phyloP scores from a whole-genome alignment of 1,139 yeast genomes.

The Saccharomyces hybrid region DNA sequence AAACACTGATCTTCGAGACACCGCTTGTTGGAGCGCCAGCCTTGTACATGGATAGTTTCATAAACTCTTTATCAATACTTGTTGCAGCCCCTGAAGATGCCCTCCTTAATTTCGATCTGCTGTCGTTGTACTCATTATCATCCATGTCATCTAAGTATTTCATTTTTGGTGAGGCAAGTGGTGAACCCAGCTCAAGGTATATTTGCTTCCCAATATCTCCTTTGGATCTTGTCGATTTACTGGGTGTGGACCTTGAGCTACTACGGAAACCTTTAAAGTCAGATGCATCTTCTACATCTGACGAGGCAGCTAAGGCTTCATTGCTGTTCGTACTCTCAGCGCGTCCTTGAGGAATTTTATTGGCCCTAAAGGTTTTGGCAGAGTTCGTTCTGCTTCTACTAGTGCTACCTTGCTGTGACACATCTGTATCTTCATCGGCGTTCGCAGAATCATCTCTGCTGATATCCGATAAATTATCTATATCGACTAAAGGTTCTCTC shows the following conservation, averaged over 20 bases:
- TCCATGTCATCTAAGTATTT: conserved; percentile 1
- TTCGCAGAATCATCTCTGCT: conserved; percentile 26
- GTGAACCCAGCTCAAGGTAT: conserved; percentile 30
- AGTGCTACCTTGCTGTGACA: background rate
- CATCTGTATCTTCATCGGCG: conserved; percentile 11
- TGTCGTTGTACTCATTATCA: background rate
- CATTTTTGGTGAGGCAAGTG: conserved; percentile 26
- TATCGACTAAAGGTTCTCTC: conserved; percentile 70
- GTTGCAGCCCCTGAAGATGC: conserved; percentile 5
- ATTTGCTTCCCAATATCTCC: conserved; percentile 26
- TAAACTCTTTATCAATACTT: conserved; percentile 8
- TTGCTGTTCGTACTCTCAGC: background rate
- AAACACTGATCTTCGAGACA: conserved; percentile 21
- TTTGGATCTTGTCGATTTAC: conserved; percentile 5
- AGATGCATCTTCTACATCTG: conserved; percentile 2
- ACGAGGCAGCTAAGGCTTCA: background rate
- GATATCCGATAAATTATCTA: conserved; percentile 36
- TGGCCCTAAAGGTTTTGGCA: background rate
- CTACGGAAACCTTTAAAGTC: conserved; percentile 3
- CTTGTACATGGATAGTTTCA: conserved; percentile 11
- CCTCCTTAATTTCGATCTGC: background rate
- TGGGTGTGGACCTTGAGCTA: conserved; percentile 2
- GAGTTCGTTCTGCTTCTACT: background rate
- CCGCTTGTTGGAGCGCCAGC: conserved; percentile 15
- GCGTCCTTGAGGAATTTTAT: background rate